A percentile compares a stretch with the other conserved stretches of the same genome.
phyloP scores from a whole-genome alignment of 768 basidiomycete genomes.

The Tremella mesenterica region DNA sequence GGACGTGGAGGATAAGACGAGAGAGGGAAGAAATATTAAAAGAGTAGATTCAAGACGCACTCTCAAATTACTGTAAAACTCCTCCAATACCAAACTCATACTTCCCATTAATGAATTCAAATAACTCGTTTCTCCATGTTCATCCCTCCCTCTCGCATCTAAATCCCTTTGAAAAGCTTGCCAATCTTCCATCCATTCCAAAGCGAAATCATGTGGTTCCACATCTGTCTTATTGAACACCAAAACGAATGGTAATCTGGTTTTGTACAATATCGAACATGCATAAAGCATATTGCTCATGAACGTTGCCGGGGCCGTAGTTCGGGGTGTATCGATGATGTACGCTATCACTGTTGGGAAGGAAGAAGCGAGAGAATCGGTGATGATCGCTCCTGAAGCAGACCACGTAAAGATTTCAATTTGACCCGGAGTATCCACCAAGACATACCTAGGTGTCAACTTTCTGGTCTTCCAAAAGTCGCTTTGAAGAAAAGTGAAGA shows the following conservation, averaged over 20 bases:
- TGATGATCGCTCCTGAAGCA: constrained; percentile 96
- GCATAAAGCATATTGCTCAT: constrained; percentile 99
- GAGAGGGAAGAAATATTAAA: not conserved
- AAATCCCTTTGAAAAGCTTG: constrained; percentile 88
- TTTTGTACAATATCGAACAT: constrained; percentile 98
- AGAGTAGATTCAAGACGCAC: constrained; percentile 47
- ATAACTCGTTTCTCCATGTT: constrained; percentile 70
- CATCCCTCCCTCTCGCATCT: constrained; percentile 60
- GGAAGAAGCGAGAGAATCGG: constrained; percentile 86
- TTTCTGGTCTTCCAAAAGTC: not conserved
- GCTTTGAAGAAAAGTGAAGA: not conserved
- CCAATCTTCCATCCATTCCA: constrained; percentile 98
- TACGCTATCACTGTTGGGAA: constrained; percentile 93
- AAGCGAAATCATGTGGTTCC: constrained; percentile 74
- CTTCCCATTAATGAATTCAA: constrained; percentile 99
- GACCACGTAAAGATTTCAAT: constrained; percentile 99
- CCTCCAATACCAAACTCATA: constrained; percentile 95
- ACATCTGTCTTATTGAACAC: constrained; percentile 99
- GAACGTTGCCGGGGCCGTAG: constrained; percentile 83
- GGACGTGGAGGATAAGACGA: too few species aligned
- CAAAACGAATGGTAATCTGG: constrained; percentile 88
- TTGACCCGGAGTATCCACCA: constrained; percentile 95
- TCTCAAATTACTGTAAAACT: constrained; percentile 94
- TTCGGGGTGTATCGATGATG: constrained; percentile 92
- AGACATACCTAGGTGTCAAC: constrained; percentile 53